phyloP scores from a whole-genome alignment of 2,329 filamentous ascomycete species.

The Fusarium temperatum region DNA sequence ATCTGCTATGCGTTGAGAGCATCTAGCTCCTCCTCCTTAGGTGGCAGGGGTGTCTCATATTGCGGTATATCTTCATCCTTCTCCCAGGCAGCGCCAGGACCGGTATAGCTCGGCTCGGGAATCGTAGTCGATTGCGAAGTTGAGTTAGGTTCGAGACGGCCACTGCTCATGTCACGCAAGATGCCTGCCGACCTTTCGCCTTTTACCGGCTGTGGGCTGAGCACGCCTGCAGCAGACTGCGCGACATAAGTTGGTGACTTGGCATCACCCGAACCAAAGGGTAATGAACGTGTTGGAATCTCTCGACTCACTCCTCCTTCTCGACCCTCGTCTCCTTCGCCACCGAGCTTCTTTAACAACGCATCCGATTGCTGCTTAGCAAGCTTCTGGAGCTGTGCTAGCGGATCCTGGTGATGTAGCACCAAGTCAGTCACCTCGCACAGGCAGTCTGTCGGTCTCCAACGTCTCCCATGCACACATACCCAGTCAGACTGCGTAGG shows the following conservation, averaged over 20 bases:
- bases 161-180: conserved; percentile 45
- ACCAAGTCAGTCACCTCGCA: conserved; percentile 66
- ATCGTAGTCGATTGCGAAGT: conserved; percentile 42
- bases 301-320: conserved; percentile 48
- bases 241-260: conserved; percentile 42
- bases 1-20: conserved; percentile 50
- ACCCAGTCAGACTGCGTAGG: conserved; percentile 93
- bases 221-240: conserved; percentile 43
- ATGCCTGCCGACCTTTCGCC: conserved; percentile 49
- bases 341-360: conserved; percentile 63
- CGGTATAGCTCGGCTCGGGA: conserved; percentile 58
- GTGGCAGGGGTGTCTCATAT: conserved; percentile 49
- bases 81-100: conserved; percentile 61
- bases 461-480: conserved; percentile 71
- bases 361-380: conserved; percentile 72
- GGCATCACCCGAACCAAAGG: conserved; percentile 61
- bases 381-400: conserved; percentile 74
- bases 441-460: conserved; percentile 61
- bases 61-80: conserved; percentile 56
- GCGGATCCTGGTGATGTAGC: conserved; percentile 69
- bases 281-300: conserved; percentile 60
- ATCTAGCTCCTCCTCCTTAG: conserved; percentile 54
- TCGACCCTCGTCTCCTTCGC: conserved; percentile 40
- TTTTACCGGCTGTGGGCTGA: conserved; percentile 56
- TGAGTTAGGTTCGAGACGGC: conserved; percentile 20